Evolutionary conservation across 2,329 filamentous ascomycete species (phyloP).

Genomic region (Arachnomyces sp.): DNA sequence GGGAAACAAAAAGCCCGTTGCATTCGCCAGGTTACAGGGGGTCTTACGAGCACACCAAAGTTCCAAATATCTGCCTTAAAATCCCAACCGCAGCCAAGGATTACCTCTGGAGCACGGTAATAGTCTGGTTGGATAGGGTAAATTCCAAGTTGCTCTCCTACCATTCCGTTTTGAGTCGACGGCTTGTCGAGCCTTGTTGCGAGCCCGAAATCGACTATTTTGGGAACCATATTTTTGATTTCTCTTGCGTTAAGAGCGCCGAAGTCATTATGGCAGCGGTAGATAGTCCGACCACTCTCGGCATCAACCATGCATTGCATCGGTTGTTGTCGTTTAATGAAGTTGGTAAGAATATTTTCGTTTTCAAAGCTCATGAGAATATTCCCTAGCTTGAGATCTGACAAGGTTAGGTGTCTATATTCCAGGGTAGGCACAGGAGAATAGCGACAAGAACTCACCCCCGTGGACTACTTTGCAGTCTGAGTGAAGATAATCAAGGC

Average conservation of each 20-base stretch:
- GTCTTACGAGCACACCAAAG: conserved; percentile 24
- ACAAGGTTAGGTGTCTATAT: too few species aligned
- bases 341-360: conserved; percentile 13
- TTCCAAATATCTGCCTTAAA: conserved; percentile 32
- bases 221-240: conserved; percentile 16
- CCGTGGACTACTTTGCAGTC: conserved; percentile 33
- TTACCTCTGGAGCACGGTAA: conserved; percentile 29
- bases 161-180: conserved; percentile 9
- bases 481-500: conserved; percentile 31
- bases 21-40: too few species aligned
- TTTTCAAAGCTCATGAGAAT: conserved; percentile 24
- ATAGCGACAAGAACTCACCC: conserved; percentile 15
- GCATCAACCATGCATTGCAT: conserved; percentile 15
- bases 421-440: too few species aligned
- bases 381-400: conserved; percentile 34
- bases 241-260: conserved; percentile 14
- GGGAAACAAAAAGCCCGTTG: too few species aligned
- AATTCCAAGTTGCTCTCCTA: conserved; percentile 23
- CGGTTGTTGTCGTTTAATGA: conserved; percentile 14
- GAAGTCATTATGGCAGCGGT: conserved; percentile 23
- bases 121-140: conserved; percentile 36
- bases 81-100: conserved; percentile 27
- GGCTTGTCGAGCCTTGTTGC: conserved; percentile 5
- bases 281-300: conserved; percentile 24
- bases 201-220: conserved; percentile 27